Base-by-base conservation (phyloP, 2,329 filamentous ascomycete species). In the Fusarium sp. region DNA sequence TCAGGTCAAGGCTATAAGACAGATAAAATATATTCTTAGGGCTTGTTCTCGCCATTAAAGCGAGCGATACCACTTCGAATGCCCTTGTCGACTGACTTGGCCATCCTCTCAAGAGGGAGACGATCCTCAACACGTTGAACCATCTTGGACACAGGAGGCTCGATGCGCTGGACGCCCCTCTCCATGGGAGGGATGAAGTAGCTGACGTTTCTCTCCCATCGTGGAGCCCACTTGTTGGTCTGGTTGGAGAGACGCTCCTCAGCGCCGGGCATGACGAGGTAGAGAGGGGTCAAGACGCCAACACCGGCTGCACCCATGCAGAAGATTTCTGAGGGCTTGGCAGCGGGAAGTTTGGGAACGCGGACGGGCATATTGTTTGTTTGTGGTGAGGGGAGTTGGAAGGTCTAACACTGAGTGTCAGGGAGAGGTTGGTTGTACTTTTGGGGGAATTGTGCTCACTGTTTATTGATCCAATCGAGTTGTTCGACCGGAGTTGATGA, bases 141-240 rank as follows among this genome's bases (percentile, higher is more conserved):
- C 50, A 83, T 82, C 64, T 79, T 81, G 57, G 83, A 78, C 56
- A 87, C 75, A 23, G 83, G 84, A 3, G 85, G 86, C 75, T 87
- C 81, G 57, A 87, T 81, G 56, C 84, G 82, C 71, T 85, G 84
- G 42, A 86, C 82, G 54, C 83, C 80, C 23, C 80, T 80, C 78
- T 85, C 82, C 32, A 83, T 82, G 18, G 84, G 84, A n/a, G 81
- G 79, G 12, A 81, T 80, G 77, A 89, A 85, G 81, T 85, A 86
- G 69, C 80, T 84, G 76, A 89, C 84, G 79, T 88, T 88, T 57
- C 83, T 82, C 79, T 89, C 87, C 88, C 88, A 90, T 60, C 86
- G 84, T 20, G 87, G 87, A 7, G 87, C 88, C 88, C 88, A 89
- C 74, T 85, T 85, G 64, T 82, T 81, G 6, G 88, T 89, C 78